Percentiles rank a stretch among this genome's conserved stretches.
Evolutionary conservation across 257 asterid genomes (phyloP).

Genomic region (Solanum sejunctum): DNA sequence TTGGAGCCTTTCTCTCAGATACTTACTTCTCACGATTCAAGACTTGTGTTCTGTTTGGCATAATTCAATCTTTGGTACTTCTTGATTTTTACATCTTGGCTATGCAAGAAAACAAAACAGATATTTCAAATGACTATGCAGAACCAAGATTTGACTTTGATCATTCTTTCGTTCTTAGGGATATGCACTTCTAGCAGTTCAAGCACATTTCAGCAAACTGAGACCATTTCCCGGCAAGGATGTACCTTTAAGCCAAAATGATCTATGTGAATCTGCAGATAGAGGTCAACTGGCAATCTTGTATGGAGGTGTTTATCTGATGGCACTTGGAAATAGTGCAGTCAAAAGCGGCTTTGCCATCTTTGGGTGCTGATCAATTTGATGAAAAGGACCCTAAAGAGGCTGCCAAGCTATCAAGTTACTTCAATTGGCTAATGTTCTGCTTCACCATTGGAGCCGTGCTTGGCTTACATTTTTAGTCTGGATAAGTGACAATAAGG

Average conservation of each 20-base stretch:
- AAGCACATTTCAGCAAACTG: constrained; percentile 49
- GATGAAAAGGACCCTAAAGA: constrained; percentile 43
- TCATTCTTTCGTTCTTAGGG: constrained; percentile 33
- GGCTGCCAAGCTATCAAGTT: constrained; percentile 50
- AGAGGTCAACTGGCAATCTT: constrained; percentile 34
- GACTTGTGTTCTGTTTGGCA: constrained; percentile 35
- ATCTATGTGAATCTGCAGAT: constrained; percentile 29
- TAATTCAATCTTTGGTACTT: constrained; percentile 33
- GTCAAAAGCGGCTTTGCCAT: constrained; percentile 59
- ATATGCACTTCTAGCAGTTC: constrained; percentile 41
- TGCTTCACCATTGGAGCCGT: constrained; percentile 36
- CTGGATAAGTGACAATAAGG: constrained; percentile 51
- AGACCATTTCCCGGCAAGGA: constrained; percentile 63
- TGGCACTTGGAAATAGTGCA: constrained; percentile 55
- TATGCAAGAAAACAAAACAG: neutral
- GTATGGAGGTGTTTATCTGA: constrained; percentile 41
- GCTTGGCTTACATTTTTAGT: constrained; percentile 55
- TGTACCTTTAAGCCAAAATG: constrained; percentile 4
- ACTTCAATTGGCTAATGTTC: constrained; percentile 57
- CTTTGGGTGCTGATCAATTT: constrained; percentile 72
- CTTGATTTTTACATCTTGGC: neutral
- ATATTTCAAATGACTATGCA: neutral
- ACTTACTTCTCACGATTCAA: constrained; percentile 44
- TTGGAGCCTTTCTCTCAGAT: constrained; percentile 59
- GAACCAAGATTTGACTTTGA: neutral